phyloP scores from a whole-genome alignment of 345 rosid species.

The Lumnitzera racemosa region DNA sequence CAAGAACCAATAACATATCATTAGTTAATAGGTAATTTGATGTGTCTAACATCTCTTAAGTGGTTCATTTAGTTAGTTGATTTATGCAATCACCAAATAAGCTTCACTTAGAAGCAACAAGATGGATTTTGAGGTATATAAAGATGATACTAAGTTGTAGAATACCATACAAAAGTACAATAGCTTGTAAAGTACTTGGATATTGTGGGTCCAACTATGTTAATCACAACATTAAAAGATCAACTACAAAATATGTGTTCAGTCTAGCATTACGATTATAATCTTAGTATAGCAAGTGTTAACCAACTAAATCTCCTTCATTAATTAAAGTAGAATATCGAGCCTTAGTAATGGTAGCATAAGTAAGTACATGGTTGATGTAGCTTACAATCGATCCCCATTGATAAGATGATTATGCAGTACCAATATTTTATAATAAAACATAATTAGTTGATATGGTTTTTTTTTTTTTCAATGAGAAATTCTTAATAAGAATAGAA shows the following conservation, averaged over 20 bases:
- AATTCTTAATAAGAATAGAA: too few species aligned
- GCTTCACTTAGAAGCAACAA: background rate
- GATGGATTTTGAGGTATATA: background rate
- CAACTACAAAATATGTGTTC: background rate
- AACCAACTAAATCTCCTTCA: background rate
- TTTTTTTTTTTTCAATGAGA: too few species aligned
- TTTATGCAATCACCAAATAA: background rate
- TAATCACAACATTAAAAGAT: background rate
- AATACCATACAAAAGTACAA: background rate
- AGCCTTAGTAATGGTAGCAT: background rate
- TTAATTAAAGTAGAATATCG: constrained; percentile 2
- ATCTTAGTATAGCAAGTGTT: constrained; percentile 6
- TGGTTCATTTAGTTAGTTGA: background rate
- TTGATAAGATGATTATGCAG: background rate
- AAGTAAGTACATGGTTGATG: background rate
- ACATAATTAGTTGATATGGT: too few species aligned
- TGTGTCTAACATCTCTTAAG: background rate
- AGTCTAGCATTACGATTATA: background rate
- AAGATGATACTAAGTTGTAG: background rate
- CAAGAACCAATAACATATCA: background rate
- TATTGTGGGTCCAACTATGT: background rate
- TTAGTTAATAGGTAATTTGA: background rate
- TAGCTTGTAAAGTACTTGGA: background rate
- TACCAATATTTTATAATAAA: background rate
- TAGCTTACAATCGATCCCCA: background rate